phyloP scores from a whole-genome alignment of 495 filamentous ascomycete genomes.

The Penicillium tannophilum region DNA sequence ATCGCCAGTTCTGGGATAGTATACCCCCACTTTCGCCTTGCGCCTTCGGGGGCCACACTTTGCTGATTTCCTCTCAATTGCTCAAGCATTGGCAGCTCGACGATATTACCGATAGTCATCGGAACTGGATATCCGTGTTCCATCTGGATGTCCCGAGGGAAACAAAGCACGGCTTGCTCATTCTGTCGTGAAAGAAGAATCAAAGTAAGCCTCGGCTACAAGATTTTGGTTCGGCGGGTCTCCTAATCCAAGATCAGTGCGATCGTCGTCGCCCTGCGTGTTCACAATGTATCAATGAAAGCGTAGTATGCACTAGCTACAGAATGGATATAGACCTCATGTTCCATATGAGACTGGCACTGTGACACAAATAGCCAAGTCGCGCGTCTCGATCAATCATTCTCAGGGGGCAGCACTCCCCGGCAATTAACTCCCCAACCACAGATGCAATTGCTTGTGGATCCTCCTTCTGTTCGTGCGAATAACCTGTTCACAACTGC shows the following conservation, averaged over 20 bases:
- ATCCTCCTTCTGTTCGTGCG: constrained; percentile 4
- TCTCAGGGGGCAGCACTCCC: background rate
- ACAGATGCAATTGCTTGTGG: constrained; percentile 4
- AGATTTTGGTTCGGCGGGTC: background rate
- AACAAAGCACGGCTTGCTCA: background rate
- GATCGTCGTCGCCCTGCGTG: constrained; percentile 5
- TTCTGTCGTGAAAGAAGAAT: background rate
- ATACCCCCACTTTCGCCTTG: constrained; percentile 45
- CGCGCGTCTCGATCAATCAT: background rate
- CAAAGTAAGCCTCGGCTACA: background rate
- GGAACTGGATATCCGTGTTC: background rate
- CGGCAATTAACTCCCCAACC: background rate
- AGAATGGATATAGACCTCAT: constrained; percentile 9
- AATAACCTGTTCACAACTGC: constrained; percentile 5
- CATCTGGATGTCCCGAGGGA: background rate
- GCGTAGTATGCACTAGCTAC: constrained; percentile 7
- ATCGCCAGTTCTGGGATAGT: constrained; percentile 87
- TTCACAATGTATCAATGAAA: constrained; percentile 12
- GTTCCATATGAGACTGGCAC: constrained; percentile 12
- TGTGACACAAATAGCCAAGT: constrained; percentile 6
- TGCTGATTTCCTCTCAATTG: too few species aligned
- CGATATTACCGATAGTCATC: too few species aligned
- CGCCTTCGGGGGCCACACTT: too few species aligned
- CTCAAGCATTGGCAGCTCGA: too few species aligned
- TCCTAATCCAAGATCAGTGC: constrained; percentile 8